Base-by-base conservation (phyloP, 768 basidiomycete genomes). In the Strobilomyces confusus region DNA sequence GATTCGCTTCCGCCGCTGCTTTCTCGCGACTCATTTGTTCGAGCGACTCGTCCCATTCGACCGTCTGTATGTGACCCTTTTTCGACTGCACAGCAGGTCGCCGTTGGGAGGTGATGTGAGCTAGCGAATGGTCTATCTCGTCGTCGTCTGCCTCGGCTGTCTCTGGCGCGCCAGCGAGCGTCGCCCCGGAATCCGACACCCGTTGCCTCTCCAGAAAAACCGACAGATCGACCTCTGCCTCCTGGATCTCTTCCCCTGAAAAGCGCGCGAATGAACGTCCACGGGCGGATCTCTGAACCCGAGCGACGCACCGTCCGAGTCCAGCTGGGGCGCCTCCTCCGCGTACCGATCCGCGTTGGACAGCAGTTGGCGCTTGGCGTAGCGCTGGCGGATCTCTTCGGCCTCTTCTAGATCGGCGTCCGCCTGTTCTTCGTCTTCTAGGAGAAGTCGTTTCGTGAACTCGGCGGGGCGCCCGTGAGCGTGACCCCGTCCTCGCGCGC, bases 341-440 rank as follows among this genome's bases (percentile, higher is more conserved):
- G 63, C 76, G 63, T 92, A 92, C 48, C 89, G 76, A 74, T 90
- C 87, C 0, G 75, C 83, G 63, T 92, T 92, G 5, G 84, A 77
- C 4, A 76, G 82, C 15, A 92, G 72, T 45, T 81, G 72, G 34
- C 89, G 75, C 52, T 75, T 75, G 23, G 80, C 66, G 51, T 78
- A 90, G 62, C 80, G 85, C 33, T 63, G 66, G 15, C 71, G 72
- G 11, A 71, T 57, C 62, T 82, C 84, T 32, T 73, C 71, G 1
- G 74, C 76, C 29, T 73, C 76, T 57, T 83, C 84, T 8, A 60
- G 57, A 48, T 73, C 72, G 7, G 69, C 17, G 15, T 75, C 73
- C 1, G 58, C 70, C 6, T 9, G 56, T 15, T 67, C 64, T 65
- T 89, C 88, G 15, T 73, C 84, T 55, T 85, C 84, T 4, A 89